Conservation (phyloP, 257 asterid genomes). For the Euphrasia confusa region DNA sequence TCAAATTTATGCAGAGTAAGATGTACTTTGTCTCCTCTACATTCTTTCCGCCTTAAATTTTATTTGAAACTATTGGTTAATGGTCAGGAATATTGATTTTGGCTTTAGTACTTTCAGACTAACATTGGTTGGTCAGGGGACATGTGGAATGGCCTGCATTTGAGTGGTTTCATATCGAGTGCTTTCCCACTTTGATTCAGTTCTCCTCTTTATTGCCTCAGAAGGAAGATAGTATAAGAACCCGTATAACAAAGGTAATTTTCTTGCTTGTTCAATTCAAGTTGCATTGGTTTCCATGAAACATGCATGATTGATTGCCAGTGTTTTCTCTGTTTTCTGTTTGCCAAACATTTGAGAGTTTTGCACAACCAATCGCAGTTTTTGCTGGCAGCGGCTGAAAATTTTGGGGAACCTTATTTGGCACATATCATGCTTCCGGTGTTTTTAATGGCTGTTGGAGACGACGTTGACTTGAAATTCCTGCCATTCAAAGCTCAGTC, state of each 20-base stretch:
- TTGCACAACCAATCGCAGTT: slow-evolving; percentile 48
- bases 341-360: slow-evolving; percentile 20
- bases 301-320: slow-evolving; percentile 14
- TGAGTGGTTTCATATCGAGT: slow-evolving; percentile 85
- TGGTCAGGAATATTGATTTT: slow-evolving; percentile 20
- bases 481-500: slow-evolving; percentile 53
- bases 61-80: neutral
- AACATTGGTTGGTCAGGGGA: slow-evolving; percentile 53
- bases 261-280: slow-evolving; percentile 12
- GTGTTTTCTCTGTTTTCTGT: slow-evolving; percentile 16
- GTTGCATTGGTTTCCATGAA: slow-evolving; percentile 19
- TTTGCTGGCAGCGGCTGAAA: slow-evolving; percentile 59
- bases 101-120: slow-evolving; percentile 25
- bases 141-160: slow-evolving; percentile 77
- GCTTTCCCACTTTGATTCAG: slow-evolving; percentile 81
- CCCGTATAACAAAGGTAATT: slow-evolving; percentile 66
- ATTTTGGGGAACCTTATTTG: slow-evolving; percentile 72
- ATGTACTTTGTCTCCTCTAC: slow-evolving; percentile 23
- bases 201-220: slow-evolving; percentile 78
- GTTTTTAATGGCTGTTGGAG: slow-evolving; percentile 80
- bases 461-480: slow-evolving; percentile 54
- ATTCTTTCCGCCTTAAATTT: slow-evolving; percentile 11
- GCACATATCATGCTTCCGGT: slow-evolving; percentile 81
- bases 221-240: slow-evolving; percentile 87
- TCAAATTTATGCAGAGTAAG: slow-evolving; percentile 70